Conservation (phyloP, 2,329 filamentous ascomycete species). For the Hyphodiscus sp. region DNA sequence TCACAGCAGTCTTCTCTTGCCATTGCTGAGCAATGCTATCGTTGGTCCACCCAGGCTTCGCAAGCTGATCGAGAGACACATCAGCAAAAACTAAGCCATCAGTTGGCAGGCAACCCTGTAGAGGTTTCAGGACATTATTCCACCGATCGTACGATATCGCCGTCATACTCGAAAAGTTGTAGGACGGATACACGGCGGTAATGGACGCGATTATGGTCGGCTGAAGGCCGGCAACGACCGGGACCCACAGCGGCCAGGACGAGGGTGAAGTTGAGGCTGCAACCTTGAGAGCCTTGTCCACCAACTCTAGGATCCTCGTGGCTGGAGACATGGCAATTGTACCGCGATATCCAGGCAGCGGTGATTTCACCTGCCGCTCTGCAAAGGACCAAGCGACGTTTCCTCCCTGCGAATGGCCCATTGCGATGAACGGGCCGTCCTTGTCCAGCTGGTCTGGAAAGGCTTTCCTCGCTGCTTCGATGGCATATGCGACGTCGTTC, state of each 20-base stretch:
- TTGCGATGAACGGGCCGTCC: constrained; percentile 35
- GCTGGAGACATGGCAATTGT: constrained; percentile 3
- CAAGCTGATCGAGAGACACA: neutral
- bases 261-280: neutral
- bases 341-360: constrained; percentile 9
- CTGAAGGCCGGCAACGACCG: constrained; percentile 2
- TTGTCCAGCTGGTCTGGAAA: constrained; percentile 34
- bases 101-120: neutral
- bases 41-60: constrained; percentile 4
- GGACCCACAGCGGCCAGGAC: neutral
- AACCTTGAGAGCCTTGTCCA: constrained; percentile 1
- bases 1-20: neutral
- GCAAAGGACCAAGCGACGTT: constrained; percentile 37
- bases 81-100: neutral
- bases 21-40: constrained; percentile 3
- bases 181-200: neutral
- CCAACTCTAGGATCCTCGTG: neutral
- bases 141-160: constrained; percentile 1
- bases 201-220: constrained; percentile 1
- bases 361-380: constrained; percentile 14
- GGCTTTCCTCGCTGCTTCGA: constrained; percentile 36
- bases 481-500: constrained; percentile 38
- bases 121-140: constrained; percentile 1
- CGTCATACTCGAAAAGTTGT: constrained; percentile 5
- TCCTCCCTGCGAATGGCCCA: constrained; percentile 43